Base-by-base conservation (phyloP, 345 rosid genomes). In the Cardamine chenopodiifolia region DNA sequence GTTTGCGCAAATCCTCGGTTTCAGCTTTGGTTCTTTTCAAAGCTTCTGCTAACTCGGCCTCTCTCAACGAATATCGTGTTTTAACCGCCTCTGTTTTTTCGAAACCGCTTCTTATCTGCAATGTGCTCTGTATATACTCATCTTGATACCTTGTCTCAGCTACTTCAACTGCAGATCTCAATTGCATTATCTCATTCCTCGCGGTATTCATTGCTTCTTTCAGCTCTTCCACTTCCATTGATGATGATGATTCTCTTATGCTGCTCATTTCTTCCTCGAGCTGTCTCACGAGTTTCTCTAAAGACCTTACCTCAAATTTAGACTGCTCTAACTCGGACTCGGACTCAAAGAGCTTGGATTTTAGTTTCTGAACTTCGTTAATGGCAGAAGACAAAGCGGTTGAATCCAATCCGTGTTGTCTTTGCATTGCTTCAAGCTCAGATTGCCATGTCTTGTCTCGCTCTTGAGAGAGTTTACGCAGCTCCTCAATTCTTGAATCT, bases 381-480 rank as follows among this genome's bases (percentile, higher is more conserved):
- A 90, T 81, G 63, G 97, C 89, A 37, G 92, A 87, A 76, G 88
- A 81, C 52, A 91, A 62, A 55, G 92, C 89, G 8, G 91, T 68
- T 15, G 96, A 87, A 79, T 94, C 97, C 84, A 94, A 68, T 6
- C 85, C 81, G 40, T 91, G 88, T 76, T 92, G 97, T 72, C 87
- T 88, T 81, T 87, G 95, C 71, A 92, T 78, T 57, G 98, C 93
- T 81, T 91, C 97, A 20, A 94, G 88, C 78, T 94, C 98, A 54
- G 97, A 88, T 40, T 94, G 84, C 98, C 98, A 94, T 15, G 89
- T 89, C 76, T 81, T 85, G 74, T 94, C 98, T 29, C 97, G 83
- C 52, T 89, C 96, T 23, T 87, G 95, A 4, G 97, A 95, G 52
- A 92, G 82, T 68, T 89, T 81, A 12, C 89, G 85, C 53, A 95